These are phyloP conservation scores for Fraxinus latifolia DNA, from an alignment of 305 asterid genomes.

Conservation along the genomic window DNA sequence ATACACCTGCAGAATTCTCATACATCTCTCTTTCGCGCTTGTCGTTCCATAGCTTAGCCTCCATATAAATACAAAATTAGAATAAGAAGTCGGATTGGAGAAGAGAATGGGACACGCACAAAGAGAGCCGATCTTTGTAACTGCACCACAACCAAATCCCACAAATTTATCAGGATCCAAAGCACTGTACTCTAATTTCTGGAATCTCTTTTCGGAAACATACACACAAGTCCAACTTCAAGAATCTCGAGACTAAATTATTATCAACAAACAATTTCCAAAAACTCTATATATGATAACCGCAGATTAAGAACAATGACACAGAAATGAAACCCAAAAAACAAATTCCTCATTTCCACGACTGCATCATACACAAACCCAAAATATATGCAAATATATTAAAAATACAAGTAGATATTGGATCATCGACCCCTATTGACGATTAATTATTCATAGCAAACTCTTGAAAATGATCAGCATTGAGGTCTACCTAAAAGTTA, in stretches of 20 bases:
- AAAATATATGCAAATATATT: background rate
- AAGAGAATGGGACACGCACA: slow-evolving; percentile 95
- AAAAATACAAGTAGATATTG: background rate
- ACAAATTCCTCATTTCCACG: background rate
- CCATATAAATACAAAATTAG: slow-evolving; percentile 40
- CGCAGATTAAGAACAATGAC: background rate
- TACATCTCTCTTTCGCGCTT: slow-evolving; percentile 95
- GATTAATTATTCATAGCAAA: background rate
- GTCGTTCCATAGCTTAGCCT: slow-evolving; percentile 94
- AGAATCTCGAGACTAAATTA: background rate
- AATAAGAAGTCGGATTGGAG: slow-evolving; percentile 50
- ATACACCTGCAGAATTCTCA: slow-evolving; percentile 77
- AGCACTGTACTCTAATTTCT: background rate
- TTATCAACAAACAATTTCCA: slow-evolving; percentile 14
- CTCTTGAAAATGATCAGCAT: background rate
- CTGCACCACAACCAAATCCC: slow-evolving; percentile 35
- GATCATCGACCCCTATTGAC: background rate
- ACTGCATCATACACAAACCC: background rate
- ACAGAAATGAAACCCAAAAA: background rate
- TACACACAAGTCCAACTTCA: background rate
- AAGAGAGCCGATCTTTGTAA: slow-evolving; percentile 33
- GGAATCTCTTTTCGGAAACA: background rate
- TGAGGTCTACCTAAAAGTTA: background rate
- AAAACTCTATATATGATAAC: background rate
- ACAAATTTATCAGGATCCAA: slow-evolving; percentile 19